Percentiles rank a stretch among this genome's conserved stretches.
phyloP scores from a whole-genome alignment of 2,329 filamentous ascomycete species.

The Calonectria pauciramosa region DNA sequence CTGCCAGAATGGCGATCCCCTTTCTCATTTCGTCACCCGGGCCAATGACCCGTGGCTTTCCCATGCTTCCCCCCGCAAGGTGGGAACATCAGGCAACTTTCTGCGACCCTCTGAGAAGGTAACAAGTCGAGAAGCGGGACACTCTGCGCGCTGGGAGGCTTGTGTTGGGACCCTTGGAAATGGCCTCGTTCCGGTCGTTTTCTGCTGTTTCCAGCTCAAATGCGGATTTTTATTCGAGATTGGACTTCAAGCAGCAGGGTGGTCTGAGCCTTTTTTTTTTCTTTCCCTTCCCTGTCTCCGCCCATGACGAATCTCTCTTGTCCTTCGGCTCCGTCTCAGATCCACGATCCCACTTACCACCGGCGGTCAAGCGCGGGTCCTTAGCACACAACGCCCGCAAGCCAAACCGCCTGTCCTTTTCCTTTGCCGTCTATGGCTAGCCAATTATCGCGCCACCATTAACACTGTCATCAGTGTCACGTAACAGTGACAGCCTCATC shows the following conservation, averaged over 20 bases:
- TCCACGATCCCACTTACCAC: slow-evolving; percentile 4
- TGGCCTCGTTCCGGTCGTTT: not conserved
- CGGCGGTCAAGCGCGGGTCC: not conserved
- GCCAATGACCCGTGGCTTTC: slow-evolving; percentile 5
- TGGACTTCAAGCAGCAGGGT: not conserved
- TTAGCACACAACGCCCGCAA: not conserved
- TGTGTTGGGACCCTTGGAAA: not conserved
- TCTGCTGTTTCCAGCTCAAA: not conserved
- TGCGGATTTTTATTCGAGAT: not conserved
- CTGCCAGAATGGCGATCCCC: slow-evolving; percentile 2
- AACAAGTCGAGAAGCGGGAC: not conserved
- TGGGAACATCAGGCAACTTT: slow-evolving; percentile 30
- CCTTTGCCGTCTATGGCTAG: too few relatives aligned
- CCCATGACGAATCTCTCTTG: not conserved
- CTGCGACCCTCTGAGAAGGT: not conserved
- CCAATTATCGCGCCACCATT: not conserved
- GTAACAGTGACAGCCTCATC: not conserved
- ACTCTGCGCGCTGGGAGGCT: slow-evolving; percentile 11
- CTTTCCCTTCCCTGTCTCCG: not conserved
- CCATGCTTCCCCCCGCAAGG: not conserved
- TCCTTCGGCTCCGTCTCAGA: not conserved
- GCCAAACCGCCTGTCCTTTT: not conserved
- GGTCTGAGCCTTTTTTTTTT: not conserved
- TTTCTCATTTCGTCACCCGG: slow-evolving; percentile 21
- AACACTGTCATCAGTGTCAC: not conserved